Evolutionary conservation across 352 stramenopile species (phyloP).

Genomic region (Pythium angustatum): DNA sequence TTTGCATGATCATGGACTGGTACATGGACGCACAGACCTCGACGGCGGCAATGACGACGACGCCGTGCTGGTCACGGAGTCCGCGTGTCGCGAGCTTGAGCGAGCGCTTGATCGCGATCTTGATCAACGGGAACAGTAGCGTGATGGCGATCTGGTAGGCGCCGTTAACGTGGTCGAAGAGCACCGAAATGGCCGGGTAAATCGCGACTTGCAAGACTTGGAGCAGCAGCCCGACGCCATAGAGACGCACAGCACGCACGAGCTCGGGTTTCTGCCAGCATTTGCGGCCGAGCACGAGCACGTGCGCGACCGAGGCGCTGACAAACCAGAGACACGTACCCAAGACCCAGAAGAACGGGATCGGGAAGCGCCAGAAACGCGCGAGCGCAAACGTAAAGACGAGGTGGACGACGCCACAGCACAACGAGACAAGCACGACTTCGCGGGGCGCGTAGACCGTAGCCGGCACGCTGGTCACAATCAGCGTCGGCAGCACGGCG

Average conservation of each 20-base stretch:
- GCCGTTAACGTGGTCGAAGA: conserved; percentile 21
- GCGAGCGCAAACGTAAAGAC: neutral
- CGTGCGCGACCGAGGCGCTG: conserved; percentile 1
- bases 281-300: conserved; percentile 10
- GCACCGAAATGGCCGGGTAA: conserved; percentile 28
- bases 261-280: conserved; percentile 8
- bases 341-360: conserved; percentile 13
- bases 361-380: conserved; percentile 11
- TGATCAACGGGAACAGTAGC: conserved; percentile 21
- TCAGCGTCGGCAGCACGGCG: conserved; percentile 1
- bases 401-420: neutral
- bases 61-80: conserved; percentile 13
- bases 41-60: conserved; percentile 19
- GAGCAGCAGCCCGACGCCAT: neutral
- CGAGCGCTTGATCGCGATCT: conserved; percentile 19
- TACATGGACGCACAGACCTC: conserved; percentile 32
- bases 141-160: conserved; percentile 20
- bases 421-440: conserved; percentile 5
- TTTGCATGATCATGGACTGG: conserved; percentile 34
- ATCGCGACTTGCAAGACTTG: conserved; percentile 18
- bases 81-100: neutral
- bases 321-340: neutral
- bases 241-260: neutral
- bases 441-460: conserved; percentile 11
- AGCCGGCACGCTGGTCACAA: conserved; percentile 9